Percentiles rank a stretch among this genome's conserved stretches.
phyloP scores from a whole-genome alignment of 768 basidiomycete species.

The Gloeophyllum trabeum region DNA sequence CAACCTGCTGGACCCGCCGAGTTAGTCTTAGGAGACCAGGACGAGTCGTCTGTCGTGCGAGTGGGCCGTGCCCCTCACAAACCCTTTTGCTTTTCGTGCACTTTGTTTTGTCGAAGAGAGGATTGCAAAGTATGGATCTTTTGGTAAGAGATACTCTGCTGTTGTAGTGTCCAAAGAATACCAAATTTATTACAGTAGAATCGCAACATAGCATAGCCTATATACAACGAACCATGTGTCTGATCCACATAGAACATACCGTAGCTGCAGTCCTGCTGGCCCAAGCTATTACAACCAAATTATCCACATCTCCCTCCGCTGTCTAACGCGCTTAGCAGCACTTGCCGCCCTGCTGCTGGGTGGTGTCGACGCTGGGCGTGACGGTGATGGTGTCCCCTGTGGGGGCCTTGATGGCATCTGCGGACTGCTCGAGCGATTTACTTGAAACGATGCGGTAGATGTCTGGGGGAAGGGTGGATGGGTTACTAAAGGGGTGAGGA shows the following conservation, averaged over 20 bases:
- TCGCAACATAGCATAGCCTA: no score
- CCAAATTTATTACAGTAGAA: no score
- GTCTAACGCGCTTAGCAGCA: slow-evolving; percentile 49
- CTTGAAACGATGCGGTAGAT: slow-evolving; percentile 96
- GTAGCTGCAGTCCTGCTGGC: no score
- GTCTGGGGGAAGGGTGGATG: slow-evolving; percentile 34
- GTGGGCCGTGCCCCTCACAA: slow-evolving; percentile 64
- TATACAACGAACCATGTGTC: no score
- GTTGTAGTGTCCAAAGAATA: no score
- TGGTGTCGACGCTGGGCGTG: slow-evolving; percentile 58
- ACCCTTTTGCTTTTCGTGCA: slow-evolving; percentile 44
- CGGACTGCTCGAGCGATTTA: slow-evolving; percentile 83
- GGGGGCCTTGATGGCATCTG: slow-evolving; percentile 69
- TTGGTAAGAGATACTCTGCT: no score
- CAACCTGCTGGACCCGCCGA: slow-evolving; percentile 80
- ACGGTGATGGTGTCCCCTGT: slow-evolving; percentile 81
- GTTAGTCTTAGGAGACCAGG: slow-evolving; percentile 91
- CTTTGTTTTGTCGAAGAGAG: no score
- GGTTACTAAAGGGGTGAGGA: slow-evolving; percentile 5
- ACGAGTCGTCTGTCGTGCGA: slow-evolving; percentile 74
- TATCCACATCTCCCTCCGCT: no score
- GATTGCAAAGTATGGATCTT: no score
- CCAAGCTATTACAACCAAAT: no score
- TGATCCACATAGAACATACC: no score
- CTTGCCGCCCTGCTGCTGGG: slow-evolving; percentile 41